These are phyloP conservation scores for Cryptosporidium viatorum DNA, from an alignment of 169 alveolate species.

Conservation along the genomic window DNA sequence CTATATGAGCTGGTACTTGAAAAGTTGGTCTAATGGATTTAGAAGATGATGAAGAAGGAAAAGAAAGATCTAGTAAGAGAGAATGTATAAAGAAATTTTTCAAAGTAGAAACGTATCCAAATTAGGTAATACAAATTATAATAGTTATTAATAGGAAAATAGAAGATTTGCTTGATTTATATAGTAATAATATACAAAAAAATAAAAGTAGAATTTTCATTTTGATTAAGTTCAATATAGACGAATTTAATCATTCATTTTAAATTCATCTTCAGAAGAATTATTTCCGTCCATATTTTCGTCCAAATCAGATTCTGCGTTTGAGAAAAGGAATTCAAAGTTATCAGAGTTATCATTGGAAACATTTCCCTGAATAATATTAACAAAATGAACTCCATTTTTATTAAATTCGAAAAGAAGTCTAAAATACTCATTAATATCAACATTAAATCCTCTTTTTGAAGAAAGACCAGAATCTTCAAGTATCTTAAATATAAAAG, in stretches of 20 bases:
- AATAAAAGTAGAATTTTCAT: too few relatives aligned
- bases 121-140: too few relatives aligned
- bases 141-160: not conserved
- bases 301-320: constrained; percentile 3
- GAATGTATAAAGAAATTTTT: too few relatives aligned
- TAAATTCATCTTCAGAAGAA: not conserved
- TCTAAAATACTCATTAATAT: constrained; percentile 87
- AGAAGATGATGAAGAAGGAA: too few relatives aligned
- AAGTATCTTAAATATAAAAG: constrained; percentile 78
- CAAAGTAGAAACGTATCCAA: not conserved
- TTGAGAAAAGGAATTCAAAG: constrained; percentile 8
- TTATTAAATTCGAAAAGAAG: constrained; percentile 89
- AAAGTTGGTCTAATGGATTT: too few relatives aligned
- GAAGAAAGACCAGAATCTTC: constrained; percentile 82
- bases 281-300: constrained; percentile 23
- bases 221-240: too few relatives aligned
- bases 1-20: not conserved
- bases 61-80: not conserved
- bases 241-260: not conserved
- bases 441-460: constrained; percentile 88
- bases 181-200: not conserved
- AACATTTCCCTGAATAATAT: constrained; percentile 5
- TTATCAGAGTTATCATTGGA: not conserved
- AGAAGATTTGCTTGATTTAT: too few relatives aligned
- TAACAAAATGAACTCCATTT: constrained; percentile 88